Evolutionary conservation across 208 protist genomes (phyloP).

Genomic region (Trichomonas tenax): DNA sequence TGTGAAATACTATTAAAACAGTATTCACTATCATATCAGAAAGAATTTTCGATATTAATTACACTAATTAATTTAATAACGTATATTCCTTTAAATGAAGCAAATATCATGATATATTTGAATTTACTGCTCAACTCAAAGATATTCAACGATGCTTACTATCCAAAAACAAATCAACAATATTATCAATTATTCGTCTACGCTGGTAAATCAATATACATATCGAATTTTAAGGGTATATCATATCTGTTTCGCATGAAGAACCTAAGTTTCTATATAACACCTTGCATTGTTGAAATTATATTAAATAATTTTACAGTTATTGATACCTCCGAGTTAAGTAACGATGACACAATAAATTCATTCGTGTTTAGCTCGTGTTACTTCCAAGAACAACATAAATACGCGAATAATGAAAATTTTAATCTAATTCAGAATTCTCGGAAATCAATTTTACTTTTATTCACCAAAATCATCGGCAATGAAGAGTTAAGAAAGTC

Average conservation of each 20-base stretch:
- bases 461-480: neutral
- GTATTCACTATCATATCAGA: neutral
- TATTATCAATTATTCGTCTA: neutral
- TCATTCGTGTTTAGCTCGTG: neutral
- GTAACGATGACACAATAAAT: neutral
- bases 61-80: neutral
- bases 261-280: neutral
- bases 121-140: neutral
- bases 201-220: neutral
- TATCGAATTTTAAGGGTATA: neutral
- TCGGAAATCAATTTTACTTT: neutral
- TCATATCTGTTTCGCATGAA: neutral
- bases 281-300: neutral
- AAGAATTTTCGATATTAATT: neutral
- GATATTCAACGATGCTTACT: neutral
- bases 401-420: neutral
- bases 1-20: neutral
- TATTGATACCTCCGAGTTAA: neutral
- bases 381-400: neutral
- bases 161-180: neutral
- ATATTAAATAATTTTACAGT: neutral
- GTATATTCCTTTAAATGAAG: neutral
- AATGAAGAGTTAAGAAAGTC: neutral
- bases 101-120: neutral
- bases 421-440: neutral